Percentiles rank a stretch among this genome's conserved stretches.
Evolutionary conservation across 805 yeast genomes (phyloP).

Genomic region (Candida sithepensis): DNA sequence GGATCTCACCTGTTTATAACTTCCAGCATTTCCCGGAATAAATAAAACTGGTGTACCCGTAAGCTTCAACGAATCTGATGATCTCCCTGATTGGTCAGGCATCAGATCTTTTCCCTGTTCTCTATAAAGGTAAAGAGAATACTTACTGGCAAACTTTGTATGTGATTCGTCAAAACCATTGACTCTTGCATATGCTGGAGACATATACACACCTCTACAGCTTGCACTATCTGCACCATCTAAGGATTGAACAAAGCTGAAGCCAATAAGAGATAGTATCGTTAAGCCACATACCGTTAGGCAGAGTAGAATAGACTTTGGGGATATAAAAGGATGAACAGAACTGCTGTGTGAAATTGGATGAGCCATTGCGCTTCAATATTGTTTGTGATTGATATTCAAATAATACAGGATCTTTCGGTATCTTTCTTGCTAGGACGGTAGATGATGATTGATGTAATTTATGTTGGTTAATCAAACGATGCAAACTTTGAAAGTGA

Average conservation of each 20-base stretch:
- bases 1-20: constrained; percentile 83
- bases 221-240: constrained; percentile 44
- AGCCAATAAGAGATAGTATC: constrained; percentile 23
- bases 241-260: constrained; percentile 26
- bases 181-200: constrained; percentile 76
- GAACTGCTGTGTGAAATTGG: background rate
- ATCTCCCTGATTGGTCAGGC: constrained; percentile 44
- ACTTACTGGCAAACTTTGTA: constrained; percentile 72
- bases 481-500: too few relatives aligned
- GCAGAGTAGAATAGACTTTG: constrained; percentile 12
- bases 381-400: too few relatives aligned
- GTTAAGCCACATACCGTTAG: constrained; percentile 24
- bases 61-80: constrained; percentile 20
- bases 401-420: too few relatives aligned
- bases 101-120: constrained; percentile 68
- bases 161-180: constrained; percentile 68
- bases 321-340: constrained; percentile 6
- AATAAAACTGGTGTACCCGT: constrained; percentile 86
- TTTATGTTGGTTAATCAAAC: too few relatives aligned
- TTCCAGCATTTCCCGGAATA: constrained; percentile 98
- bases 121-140: constrained; percentile 79
- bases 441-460: too few relatives aligned
- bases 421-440: too few relatives aligned
- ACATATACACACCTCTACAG: constrained; percentile 75
- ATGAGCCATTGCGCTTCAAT: background rate